Evolutionary conservation across 2,329 filamentous ascomycete species (phyloP), one percentile per base, ranked within the genome.

Genomic region (Truncatella angustata): DNA sequence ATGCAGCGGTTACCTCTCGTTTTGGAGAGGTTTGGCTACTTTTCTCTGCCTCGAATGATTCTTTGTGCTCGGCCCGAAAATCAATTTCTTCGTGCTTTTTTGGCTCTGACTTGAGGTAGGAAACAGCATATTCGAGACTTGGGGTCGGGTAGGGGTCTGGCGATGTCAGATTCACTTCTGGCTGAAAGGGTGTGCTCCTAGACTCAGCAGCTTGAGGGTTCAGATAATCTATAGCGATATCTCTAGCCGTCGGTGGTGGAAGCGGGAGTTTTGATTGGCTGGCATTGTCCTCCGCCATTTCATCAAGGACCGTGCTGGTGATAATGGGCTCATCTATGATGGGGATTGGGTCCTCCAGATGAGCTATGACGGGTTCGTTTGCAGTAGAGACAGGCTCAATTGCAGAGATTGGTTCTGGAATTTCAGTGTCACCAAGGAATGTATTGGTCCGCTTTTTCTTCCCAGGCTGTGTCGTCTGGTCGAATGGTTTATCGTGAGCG

Each of bases 401-500:
- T 4, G 40, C 40, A 14, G 64, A 54, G 30, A 65, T 58, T 16
- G 63, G 57, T 46, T 67, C 62, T 3, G 60, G 49, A 11, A 67
- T 51, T 51, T 60, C 58, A n/a, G 54, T 43, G 12, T 63, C 54
- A 16, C 66, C 61, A 34, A 57, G 54, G 34, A 51, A 55, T 28
- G 63, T 55, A 50, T 56, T 53, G 18, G 60, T 69, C 52, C 66
- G 68, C 46, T 61, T 50, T 58, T 66, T 71, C 60, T 73, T 73
- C 43, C 65, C 66, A 16, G 63, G 65, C 30, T 63, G 63, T 20
- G 62, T 61, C 16, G 66, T 61, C 50, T 70, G 59, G 45, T 69
- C 70, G 40, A 70, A 70, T 6, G 70, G 68, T 36, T 63, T 63
- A 2, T 73, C 70, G 45, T 73, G 71, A 52, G 64, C 58, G 20